Conservation (phyloP, 306 rosid species). For the Malus domestica region ASM211411v1 NC_041801.1:3036001-3036500, state of each 20-base stretch:
- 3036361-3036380: background rate
- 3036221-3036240: background rate
- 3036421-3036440: background rate
- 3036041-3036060: accelerated
- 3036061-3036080: accelerated
- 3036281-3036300: background rate
- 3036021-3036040: too few relatives aligned
- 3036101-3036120: accelerated
- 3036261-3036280: background rate
- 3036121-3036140: too few relatives aligned
- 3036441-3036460: background rate
- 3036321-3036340: background rate
- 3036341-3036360: background rate
- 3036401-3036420: background rate
- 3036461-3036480: background rate
- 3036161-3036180: accelerated
- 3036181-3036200: background rate
- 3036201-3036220: background rate
- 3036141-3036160: too few relatives aligned
- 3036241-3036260: background rate
- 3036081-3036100: too few relatives aligned
- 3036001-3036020: background rate
- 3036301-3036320: background rate
- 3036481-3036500: constrained; percentile 40
- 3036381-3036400: background rate